Base-by-base conservation (phyloP, 345 rosid genomes). In the Syzygium aromaticum region DNA sequence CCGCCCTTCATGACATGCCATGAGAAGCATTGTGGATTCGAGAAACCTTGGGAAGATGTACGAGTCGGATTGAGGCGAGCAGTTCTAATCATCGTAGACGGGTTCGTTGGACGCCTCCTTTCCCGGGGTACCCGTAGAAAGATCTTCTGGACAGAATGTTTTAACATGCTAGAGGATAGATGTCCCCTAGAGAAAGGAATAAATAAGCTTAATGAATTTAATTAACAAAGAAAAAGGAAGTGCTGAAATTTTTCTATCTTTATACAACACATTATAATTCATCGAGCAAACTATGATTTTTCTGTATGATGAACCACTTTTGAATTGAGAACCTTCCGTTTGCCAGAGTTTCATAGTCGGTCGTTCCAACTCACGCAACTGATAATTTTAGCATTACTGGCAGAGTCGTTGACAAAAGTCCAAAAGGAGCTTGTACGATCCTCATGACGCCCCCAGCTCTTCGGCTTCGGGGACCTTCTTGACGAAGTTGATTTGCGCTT, bases 401-500 rank as follows among this genome's bases (percentile, higher is more conserved):
- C 78, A 17, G 78, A 17, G 78, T 10, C 46, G 78, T 33, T 33
- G 78, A 67, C 78, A 33, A 40, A 33, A 67, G 38, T 67, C 8
- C 84, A 86, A 54, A 40, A 57, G 27, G 52, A 14, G 38, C 53
- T 77, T 28, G n/a, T 4, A 27, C 46, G 23, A 52, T 61, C 23
- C 25, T 86, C 89, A 91, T 40, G 77, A 86, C 46, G 93, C 93
- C 89, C 91, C 93, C 90, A 89, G 89, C 88, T 90, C 86, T 51
- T 90, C 87, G 53, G 88, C 84, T 51, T 91, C 91, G 4, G 94
- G 88, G 77, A 63, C 85, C 88, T 93, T 89, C 91, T 92, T 95
- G 30, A 88, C 51, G 89, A 96, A 94, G 88, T 77, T 88, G 51
- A 97, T 95, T 82, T 92, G 86, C 30, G 95, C 85, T 90, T 97